Conservation (phyloP, 176 grass and related monocot species). For the Thinopyrum elongatum region DNA sequence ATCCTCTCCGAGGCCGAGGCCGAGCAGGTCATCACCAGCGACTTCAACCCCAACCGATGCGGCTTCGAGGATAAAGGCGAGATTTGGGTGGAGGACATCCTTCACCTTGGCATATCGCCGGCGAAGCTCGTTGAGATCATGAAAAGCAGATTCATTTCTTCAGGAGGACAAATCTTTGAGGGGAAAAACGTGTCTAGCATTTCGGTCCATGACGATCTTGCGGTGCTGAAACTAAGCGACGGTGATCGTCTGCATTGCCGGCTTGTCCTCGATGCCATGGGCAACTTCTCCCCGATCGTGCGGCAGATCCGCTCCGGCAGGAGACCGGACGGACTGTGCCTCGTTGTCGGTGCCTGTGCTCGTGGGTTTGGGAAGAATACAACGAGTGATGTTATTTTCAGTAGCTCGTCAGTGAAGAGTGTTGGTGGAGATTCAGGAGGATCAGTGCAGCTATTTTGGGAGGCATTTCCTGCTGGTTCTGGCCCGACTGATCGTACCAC, state of each 20-base stretch:
- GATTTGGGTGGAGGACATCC: slow-evolving; percentile 91
- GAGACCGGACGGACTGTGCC: slow-evolving; percentile 96
- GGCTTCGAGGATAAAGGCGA: slow-evolving; percentile 87
- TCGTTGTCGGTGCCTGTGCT: slow-evolving; percentile 87
- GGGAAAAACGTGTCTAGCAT: slow-evolving; percentile 58
- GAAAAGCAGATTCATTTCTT: slow-evolving; percentile 73
- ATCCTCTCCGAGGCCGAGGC: slow-evolving; percentile 78
- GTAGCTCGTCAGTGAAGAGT: slow-evolving; percentile 62
- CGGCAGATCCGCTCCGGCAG: slow-evolving; percentile 73
- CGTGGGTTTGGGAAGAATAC: slow-evolving; percentile 75
- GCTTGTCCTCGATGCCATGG: slow-evolving; percentile 87
- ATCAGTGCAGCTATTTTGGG: slow-evolving; percentile 83
- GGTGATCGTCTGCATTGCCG: slow-evolving; percentile 55
- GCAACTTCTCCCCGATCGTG: slow-evolving; percentile 95
- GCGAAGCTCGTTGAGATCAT: slow-evolving; percentile 78
- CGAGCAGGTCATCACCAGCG: slow-evolving; percentile 70
- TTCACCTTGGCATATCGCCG: slow-evolving; percentile 89
- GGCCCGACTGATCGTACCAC: slow-evolving; percentile 77
- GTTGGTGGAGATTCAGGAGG: slow-evolving; percentile 45
- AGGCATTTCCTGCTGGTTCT: slow-evolving; percentile 96
- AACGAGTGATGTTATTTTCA: slow-evolving; percentile 86
- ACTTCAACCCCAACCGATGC: slow-evolving; percentile 90
- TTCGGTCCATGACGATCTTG: slow-evolving; percentile 61
- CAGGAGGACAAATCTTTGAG: slow-evolving; percentile 77
- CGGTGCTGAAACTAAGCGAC: slow-evolving; percentile 66